Conservation (phyloP, 306 rosid genomes). For the Canavalia gladiata region DNA sequence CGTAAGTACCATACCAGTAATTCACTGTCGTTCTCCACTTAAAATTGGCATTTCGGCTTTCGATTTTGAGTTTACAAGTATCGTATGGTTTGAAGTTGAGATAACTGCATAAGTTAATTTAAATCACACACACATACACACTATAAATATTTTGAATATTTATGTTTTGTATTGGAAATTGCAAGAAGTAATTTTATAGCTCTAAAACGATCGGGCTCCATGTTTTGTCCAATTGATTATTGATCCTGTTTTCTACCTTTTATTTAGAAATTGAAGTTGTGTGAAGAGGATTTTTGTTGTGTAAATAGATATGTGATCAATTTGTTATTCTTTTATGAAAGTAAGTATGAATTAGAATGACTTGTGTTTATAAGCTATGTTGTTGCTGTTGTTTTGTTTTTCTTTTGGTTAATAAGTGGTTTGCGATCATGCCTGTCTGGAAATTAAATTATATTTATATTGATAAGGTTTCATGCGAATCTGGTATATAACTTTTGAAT, state of each 20-base stretch:
- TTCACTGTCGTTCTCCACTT: too few relatives aligned
- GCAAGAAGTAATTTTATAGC: too few relatives aligned
- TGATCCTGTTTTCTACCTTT: background rate
- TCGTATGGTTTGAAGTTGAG: too few relatives aligned
- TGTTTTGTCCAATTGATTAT: background rate
- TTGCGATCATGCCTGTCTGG: background rate
- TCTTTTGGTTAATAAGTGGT: background rate
- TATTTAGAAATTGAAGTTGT: background rate
- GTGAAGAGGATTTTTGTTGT: background rate
- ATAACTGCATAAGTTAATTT: too few relatives aligned
- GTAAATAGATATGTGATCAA: background rate
- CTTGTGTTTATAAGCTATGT: background rate
- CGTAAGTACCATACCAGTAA: too few relatives aligned
- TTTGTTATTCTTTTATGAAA: background rate
- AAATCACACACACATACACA: too few relatives aligned
- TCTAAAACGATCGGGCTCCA: too few relatives aligned
- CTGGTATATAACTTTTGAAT: background rate
- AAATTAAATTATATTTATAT: background rate
- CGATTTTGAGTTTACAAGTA: too few relatives aligned
- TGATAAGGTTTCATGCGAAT: background rate
- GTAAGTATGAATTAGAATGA: too few relatives aligned
- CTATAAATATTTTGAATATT: too few relatives aligned
- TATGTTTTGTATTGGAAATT: too few relatives aligned
- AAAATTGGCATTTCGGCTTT: too few relatives aligned
- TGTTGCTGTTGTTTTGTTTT: background rate